Base-by-base conservation (phyloP, 768 basidiomycete species). In the Leccinum arenicola region DNA sequence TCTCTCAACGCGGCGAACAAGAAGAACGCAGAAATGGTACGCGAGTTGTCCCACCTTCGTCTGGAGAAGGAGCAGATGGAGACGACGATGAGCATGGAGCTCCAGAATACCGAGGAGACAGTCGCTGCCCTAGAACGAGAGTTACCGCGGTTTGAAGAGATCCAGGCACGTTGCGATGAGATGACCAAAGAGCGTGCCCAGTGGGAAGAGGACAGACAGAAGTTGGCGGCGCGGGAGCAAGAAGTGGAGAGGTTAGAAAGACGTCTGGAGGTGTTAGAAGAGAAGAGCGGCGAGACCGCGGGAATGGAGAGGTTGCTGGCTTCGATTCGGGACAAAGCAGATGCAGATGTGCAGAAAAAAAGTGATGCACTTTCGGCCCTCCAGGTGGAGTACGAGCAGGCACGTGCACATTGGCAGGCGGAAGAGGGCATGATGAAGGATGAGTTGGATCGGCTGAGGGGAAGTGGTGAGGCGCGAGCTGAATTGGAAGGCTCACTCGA, bases 1-100 rank as follows among this genome's bases (percentile, higher is more conserved):
- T 80, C 86, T 1, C 73, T 89, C 25, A 76, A 81, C 2, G 80
- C 76, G 7, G 84, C 87, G 3, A 82, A 79, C 55, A 82, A 80
- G 72, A 83, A 84, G 63, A 85, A 85, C 64, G 84, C 77, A 6
- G 84, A 87, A 61, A 70, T 87, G 75, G 72, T 77, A 15, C 78
- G 84, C 52, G 89, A 91, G 62, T 63, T 91, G 54, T 82, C 84
- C 10, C 74, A 85, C 60, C 71, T 89, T 50, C 77, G 75, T 58
- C 67, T 87, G 56, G 91, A 92, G 69, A 91, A 89, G 74, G 80
- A 84, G 52, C 81, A 88, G 64, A 74, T 86, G 14, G 85, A 89
- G 69, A 84, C 84, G 2, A 79, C 80, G 61, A 77, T 87, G 75
- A 77, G 78, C 1, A 77, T 86, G 76, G 89, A 91, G 60, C 72